Conservation (phyloP, 345 rosid species). For the Gossypium mustelinum region DNA sequence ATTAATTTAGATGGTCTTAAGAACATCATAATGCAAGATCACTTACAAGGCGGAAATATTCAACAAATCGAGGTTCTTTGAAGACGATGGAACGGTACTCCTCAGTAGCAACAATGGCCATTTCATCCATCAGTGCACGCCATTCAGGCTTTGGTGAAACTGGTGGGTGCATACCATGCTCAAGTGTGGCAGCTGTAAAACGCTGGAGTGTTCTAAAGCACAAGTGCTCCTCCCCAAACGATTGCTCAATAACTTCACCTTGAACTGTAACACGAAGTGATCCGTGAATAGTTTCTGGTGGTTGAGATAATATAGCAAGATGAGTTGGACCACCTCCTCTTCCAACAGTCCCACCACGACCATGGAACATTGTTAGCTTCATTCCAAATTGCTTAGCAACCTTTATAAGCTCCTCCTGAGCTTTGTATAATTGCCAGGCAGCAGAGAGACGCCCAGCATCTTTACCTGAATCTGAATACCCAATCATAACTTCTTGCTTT, state of each 20-base stretch:
- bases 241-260: constrained; percentile 95
- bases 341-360: constrained; percentile 99
- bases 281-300: constrained; percentile 94
- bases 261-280: constrained; percentile 92
- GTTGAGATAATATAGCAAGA: constrained; percentile 98
- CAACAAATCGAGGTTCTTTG: constrained; percentile 87
- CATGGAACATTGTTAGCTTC: constrained; percentile 97
- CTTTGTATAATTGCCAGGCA: constrained; percentile 96
- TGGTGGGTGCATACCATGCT: constrained; percentile 97
- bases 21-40: background rate
- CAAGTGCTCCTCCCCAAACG: constrained; percentile 91
- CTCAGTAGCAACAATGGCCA: constrained; percentile 87
- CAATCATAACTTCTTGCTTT: constrained; percentile 98
- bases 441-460: constrained; percentile 96
- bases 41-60: constrained; percentile 94
- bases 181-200: constrained; percentile 94
- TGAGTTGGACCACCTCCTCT: constrained; percentile 99
- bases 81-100: constrained; percentile 87
- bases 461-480: constrained; percentile 98
- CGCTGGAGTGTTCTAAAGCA: constrained; percentile 95
- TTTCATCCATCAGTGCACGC: constrained; percentile 83
- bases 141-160: constrained; percentile 93
- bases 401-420: constrained; percentile 93
- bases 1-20: constrained; percentile 1
- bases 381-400: constrained; percentile 81